Base-by-base conservation (phyloP, 2,329 filamentous ascomycete genomes). In the Grosmannia huntii region DNA sequence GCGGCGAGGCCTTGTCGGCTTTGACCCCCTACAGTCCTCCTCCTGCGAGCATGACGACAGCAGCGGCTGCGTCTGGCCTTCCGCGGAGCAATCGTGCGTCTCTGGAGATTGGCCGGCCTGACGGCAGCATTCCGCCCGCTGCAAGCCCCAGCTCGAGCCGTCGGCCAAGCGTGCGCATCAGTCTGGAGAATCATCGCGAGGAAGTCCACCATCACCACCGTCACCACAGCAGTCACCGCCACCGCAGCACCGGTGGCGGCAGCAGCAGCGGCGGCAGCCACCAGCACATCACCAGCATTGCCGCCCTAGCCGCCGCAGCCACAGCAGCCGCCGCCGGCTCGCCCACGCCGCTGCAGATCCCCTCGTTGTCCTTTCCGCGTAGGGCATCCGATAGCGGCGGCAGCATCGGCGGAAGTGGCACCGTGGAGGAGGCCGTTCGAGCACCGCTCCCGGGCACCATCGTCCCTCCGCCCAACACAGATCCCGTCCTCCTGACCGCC, bases 111-210 rank as follows among this genome's bases (percentile, higher is more conserved):
- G 27, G 36, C 27, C 52, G 51, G 28, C 11, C 44, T 7, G 21
- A 14, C n/a, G 38, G 9, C 21, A 27, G 10, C 23, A 16, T 14
- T 19, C 12, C 21, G 23, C 16, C 7, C 4, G n/a, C 16, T 21
- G 51, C 36, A 5, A 62, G 59, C 25, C 60, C 60, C 7, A 56
- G 21, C 31, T 54, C 55, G n/a, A 62, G 61, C 51, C 58, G 60
- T 1, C 59, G 59, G n/a, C 55, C 60, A 1, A 63, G 59, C 28
- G 38, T 55, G 9, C 57, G 28, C 7, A 28, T 56, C 33, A 56
- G 41, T 19, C 36, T 36, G 44, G 53, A 49, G 31, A 36, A 60
- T 12, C 7, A 38, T 33, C 2, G 7, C n/a, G 58, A 58, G 11
- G 44, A 59, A 46, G 9, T 44, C 48, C 23, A 50, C 23, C 48